Percentiles rank a stretch among this genome's conserved stretches.
These are phyloP conservation scores for Hypericum perforatum DNA, from an alignment of 345 rosid species.

Conservation along the genomic window DNA sequence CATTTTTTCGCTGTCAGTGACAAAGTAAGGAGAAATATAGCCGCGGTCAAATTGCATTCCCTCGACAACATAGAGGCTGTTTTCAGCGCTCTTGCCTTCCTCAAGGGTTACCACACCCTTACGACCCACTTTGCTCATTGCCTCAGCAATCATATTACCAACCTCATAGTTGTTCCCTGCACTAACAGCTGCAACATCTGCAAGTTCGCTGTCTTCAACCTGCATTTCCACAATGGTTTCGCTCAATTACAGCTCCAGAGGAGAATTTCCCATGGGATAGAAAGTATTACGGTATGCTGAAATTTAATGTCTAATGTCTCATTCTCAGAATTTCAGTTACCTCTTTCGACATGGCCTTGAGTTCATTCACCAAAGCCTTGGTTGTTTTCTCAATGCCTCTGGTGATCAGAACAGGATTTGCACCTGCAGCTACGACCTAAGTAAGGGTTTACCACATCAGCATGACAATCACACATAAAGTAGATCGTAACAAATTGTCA, in stretches of 20 bases:
- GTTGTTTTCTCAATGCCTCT: slow-evolving; percentile 94
- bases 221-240: slow-evolving; percentile 14
- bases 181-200: slow-evolving; percentile 98
- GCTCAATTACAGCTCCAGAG: background rate
- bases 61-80: slow-evolving; percentile 90
- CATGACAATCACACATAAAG: too few relatives aligned
- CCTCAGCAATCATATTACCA: slow-evolving; percentile 97
- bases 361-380: slow-evolving; percentile 73
- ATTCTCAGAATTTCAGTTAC: slow-evolving; percentile 17
- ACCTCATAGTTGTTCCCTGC: slow-evolving; percentile 93
- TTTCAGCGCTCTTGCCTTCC: slow-evolving; percentile 97
- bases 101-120: slow-evolving; percentile 97
- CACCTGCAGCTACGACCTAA: slow-evolving; percentile 98
- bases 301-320: background rate
- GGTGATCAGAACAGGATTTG: slow-evolving; percentile 89
- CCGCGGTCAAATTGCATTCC: slow-evolving; percentile 99
- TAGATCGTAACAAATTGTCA: too few relatives aligned
- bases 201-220: slow-evolving; percentile 99
- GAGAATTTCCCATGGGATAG: background rate
- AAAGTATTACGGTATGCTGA: too few relatives aligned
- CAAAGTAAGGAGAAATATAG: slow-evolving; percentile 95
- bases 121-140: slow-evolving; percentile 91
- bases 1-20: slow-evolving; percentile 96
- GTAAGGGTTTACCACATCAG: background rate
- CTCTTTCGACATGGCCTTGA: slow-evolving; percentile 82